These are phyloP conservation scores for Fusarium buxicola DNA, from an alignment of 2,329 filamentous ascomycete genomes.

Conservation along the genomic window DNA sequence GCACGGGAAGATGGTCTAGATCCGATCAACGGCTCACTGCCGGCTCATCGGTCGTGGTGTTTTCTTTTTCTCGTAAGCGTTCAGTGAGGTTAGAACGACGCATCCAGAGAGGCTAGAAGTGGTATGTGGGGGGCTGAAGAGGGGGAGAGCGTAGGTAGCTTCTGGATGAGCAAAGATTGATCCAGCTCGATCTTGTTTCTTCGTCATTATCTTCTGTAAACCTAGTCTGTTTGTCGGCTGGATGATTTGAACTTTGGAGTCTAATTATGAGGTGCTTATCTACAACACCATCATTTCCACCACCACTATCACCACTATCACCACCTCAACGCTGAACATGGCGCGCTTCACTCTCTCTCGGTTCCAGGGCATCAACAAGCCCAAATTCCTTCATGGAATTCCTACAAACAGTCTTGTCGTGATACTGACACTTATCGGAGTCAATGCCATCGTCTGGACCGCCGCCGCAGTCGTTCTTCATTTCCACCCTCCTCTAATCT, in stretches of 20 bases:
- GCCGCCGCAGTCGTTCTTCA: slow-evolving; percentile 64
- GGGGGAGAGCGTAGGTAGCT: not conserved
- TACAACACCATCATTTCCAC: slow-evolving; percentile 2
- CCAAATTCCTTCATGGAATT: slow-evolving; percentile 48
- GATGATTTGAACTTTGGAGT: not conserved
- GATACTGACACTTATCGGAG: slow-evolving; percentile 61
- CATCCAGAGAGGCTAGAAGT: slow-evolving; percentile 4
- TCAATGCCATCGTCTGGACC: slow-evolving; percentile 68
- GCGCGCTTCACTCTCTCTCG: slow-evolving; percentile 30
- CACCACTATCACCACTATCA: slow-evolving; percentile 4
- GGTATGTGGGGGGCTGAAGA: not conserved
- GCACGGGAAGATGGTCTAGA: slow-evolving; percentile 4
- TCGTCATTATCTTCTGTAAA: not conserved
- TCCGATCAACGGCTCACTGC: slow-evolving; percentile 9
- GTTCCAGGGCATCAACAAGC: slow-evolving; percentile 36
- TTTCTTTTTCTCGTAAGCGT: too few species aligned
- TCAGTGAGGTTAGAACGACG: slow-evolving; percentile 6
- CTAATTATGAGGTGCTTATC: not conserved
- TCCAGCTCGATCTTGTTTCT: not conserved
- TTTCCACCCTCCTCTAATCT: slow-evolving; percentile 72
- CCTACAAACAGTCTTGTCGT: slow-evolving; percentile 57
- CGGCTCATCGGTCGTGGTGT: slow-evolving; percentile 9
- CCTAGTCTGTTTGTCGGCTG: not conserved
- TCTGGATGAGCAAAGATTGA: not conserved
- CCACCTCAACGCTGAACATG: slow-evolving; percentile 27